Conservation (phyloP, 2,329 filamentous ascomycete species). For the Ampelomyces quisqualis region DNA sequence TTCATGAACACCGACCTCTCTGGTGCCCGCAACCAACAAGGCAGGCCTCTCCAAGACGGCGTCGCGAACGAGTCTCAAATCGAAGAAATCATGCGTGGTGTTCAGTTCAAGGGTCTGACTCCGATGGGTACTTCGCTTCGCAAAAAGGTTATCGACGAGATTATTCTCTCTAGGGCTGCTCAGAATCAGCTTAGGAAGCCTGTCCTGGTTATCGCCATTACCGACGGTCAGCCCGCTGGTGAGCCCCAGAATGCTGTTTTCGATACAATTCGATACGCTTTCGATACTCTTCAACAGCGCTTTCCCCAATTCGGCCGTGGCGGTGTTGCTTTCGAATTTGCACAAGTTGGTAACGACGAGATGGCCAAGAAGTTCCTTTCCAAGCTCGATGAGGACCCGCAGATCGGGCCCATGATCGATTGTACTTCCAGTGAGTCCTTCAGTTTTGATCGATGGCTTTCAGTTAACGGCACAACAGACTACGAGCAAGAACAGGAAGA, state of each 20-base stretch:
- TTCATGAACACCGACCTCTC: conserved; percentile 66
- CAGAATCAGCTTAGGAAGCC: conserved; percentile 61
- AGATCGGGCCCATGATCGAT: conserved; percentile 62
- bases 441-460: neutral
- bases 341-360: conserved; percentile 67
- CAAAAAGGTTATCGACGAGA: conserved; percentile 63
- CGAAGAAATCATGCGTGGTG: conserved; percentile 57
- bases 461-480: conserved; percentile 47
- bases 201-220: conserved; percentile 65
- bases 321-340: conserved; percentile 67
- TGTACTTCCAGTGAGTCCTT: conserved; percentile 65
- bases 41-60: conserved; percentile 51
- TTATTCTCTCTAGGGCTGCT: conserved; percentile 57
- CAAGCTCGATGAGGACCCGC: conserved; percentile 64
- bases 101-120: conserved; percentile 66
- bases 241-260: conserved; percentile 59
- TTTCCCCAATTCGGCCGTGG: conserved; percentile 55
- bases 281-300: conserved; percentile 52
- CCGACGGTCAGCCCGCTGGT: conserved; percentile 65
- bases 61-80: conserved; percentile 61
- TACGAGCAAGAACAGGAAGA: conserved; percentile 68
- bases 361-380: conserved; percentile 64
- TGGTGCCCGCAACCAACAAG: conserved; percentile 25
- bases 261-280: conserved; percentile 58
- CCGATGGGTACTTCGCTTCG: conserved; percentile 65